Evolutionary conservation across 768 basidiomycete species (phyloP), one percentile per base, ranked within the genome.

Genomic region (Leccinum sublutescens): DNA sequence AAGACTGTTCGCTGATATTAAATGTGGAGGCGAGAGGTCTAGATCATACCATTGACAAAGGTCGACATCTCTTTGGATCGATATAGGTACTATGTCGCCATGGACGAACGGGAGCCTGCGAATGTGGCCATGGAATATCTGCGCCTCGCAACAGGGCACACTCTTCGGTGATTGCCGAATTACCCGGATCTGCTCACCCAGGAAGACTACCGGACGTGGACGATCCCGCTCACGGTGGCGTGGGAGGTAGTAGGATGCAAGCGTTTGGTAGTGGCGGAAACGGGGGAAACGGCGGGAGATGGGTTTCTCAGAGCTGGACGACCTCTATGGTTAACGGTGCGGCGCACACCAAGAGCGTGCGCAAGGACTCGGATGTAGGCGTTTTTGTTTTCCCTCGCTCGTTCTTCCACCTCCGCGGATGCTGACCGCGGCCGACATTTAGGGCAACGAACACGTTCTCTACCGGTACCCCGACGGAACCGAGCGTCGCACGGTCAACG

Each of bases 361-460:
- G 70, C 68, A 79, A 61, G 69, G 88, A 92, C 65, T 78, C 76
- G 43, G 70, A 85, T 38, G 90, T 90, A 66, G 64, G 86, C 71
- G 15, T 31, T 51, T 50, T 14, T 71, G 15, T 31, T 51, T 50
- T 14, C 55, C 5, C 17, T 43, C 40, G n/a, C n/a, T 40, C 40
- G 38, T 54, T 33, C 43, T 7, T 38, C 27, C 33, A 12, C 15
- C 9, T n/a, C 12, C 23, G 23, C 3, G 52, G 55, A 47, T 34
- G 34, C 54, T 56, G 55, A 55, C 45, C 34, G 43, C 64, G 52
- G 52, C 56, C n/a, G 29, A 19, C 29, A 51, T 49, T 5, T 61
- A 92, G 89, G 90, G 90, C 3, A 89, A 89, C 63, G 87, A 89
- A 65, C 87, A 91, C 69, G 75, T 88, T 50, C 85, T 81, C 12